Evolutionary conservation across 495 filamentous ascomycete genomes (phyloP).

Genomic region (Jackrogersella minutella): DNA sequence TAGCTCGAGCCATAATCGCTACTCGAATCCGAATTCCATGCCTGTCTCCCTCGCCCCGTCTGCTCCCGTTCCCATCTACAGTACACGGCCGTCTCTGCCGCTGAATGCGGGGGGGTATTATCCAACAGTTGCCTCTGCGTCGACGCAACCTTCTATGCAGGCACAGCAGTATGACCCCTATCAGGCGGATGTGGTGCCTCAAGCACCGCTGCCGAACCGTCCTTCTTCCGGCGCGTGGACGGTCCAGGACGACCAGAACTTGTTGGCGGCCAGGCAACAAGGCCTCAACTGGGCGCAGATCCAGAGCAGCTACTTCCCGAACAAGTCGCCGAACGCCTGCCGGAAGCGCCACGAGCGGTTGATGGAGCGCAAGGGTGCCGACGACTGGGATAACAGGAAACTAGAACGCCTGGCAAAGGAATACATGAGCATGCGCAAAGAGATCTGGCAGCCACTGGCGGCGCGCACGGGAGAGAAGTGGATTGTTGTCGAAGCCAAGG

Average conservation of each 20-base stretch:
- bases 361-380: constrained; percentile 69
- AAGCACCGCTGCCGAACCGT: constrained; percentile 50
- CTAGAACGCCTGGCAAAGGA: constrained; percentile 70
- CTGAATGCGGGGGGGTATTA: constrained; percentile 43
- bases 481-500: constrained; percentile 74
- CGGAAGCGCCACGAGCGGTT: constrained; percentile 79
- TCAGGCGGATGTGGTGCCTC: constrained; percentile 42
- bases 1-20: constrained; percentile 45
- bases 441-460: constrained; percentile 75
- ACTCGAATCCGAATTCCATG: constrained; percentile 42
- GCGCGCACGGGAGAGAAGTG: constrained; percentile 71
- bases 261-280: constrained; percentile 67
- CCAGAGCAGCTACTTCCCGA: constrained; percentile 70
- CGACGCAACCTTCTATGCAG: constrained; percentile 43
- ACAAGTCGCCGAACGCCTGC: constrained; percentile 79
- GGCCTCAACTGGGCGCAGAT: constrained; percentile 79
- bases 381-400: constrained; percentile 74
- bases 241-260: constrained; percentile 66
- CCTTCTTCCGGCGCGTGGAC: constrained; percentile 69
- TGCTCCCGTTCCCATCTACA: constrained; percentile 43
- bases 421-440: constrained; percentile 72
- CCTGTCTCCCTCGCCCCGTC: constrained; percentile 46
- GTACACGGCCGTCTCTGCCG: constrained; percentile 39
- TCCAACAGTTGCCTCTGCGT: constrained; percentile 37
- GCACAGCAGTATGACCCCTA: constrained; percentile 51